Evolutionary conservation across 306 rosid genomes (phyloP).

Genomic region (Prunus mira): DNA sequence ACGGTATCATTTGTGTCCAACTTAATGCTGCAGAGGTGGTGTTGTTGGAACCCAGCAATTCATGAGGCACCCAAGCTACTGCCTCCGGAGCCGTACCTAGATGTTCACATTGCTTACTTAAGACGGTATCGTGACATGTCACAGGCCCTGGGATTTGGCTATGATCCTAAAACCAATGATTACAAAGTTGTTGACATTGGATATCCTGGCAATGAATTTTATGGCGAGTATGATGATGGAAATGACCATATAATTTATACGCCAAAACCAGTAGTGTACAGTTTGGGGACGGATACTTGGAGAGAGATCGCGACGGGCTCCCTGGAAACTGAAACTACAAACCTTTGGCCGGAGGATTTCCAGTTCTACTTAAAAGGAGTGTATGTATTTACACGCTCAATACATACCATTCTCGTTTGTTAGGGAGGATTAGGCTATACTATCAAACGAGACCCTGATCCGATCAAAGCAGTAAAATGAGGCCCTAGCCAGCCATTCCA

Average conservation of each 20-base stretch:
- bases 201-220: no score
- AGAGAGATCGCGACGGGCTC: not conserved
- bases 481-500: no score
- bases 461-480: no score
- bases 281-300: not conserved
- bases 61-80: not conserved
- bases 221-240: not conserved
- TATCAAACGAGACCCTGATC: no score
- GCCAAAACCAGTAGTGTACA: not conserved
- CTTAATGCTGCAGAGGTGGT: not conserved
- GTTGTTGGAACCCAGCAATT: not conserved
- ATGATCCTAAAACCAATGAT: not conserved
- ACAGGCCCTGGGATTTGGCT: not conserved
- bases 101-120: not conserved
- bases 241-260: not conserved
- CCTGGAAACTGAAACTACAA: not conserved
- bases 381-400: no score
- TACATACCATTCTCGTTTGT: no score
- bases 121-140: no score
- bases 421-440: no score
- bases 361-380: not conserved
- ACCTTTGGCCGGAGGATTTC: not conserved
- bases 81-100: not conserved
- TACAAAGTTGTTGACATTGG: not conserved
- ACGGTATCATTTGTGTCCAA: not conserved